Evolutionary conservation across 2,329 filamentous ascomycete species (phyloP), one percentile per base, ranked within the genome.

Genomic region (Triangularia verruculosa): DNA sequence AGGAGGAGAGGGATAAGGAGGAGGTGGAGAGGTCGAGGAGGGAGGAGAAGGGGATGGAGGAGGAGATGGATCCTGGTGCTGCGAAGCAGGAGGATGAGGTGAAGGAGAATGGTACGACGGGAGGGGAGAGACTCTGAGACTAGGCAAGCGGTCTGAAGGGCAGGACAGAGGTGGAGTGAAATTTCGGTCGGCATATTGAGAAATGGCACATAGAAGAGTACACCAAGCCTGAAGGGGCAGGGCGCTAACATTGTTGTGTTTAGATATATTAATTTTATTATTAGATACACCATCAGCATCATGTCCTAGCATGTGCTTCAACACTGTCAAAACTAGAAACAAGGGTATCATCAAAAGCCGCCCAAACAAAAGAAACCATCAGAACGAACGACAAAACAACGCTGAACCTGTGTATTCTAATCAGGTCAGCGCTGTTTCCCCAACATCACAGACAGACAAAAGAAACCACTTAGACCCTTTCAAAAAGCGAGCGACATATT

Each of bases 61-160:
- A 43, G 6, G 66, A 66, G 64, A 68, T 70, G 52, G 68, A 69
- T 34, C 67, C 67, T 34, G 24, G 56, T 57, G 56, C 59, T 67
- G 63, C 61, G 39, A 56, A 7, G 17, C 47, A 17, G 6, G 62
- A 61, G 62, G 57, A 30, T 2, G 57, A 47, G n/a, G n/a, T 47
- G 39, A 47, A 9, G 39, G 39, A 47, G 39, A 47, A 20, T 47
- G 39, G 39, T n/a, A 9, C 20, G 7, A 47, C n/a, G n/a, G 39
- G 39, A 20, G 39, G 39, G 39, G 39, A 47, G 39, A 47, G 17
- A 8, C 20, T 47, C n/a, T 47, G 39, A 22, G n/a, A n/a, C n/a
- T n/a, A n/a, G n/a, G n/a, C n/a, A n/a, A n/a, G n/a, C n/a, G n/a
- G n/a, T 47, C 17, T 15, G 39, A 4, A 20, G 4, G 39, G 13